Percentiles rank a stretch among this genome's conserved stretches.
phyloP scores from a whole-genome alignment of 257 asterid species.

The Solanum appendiculatum region DNA sequence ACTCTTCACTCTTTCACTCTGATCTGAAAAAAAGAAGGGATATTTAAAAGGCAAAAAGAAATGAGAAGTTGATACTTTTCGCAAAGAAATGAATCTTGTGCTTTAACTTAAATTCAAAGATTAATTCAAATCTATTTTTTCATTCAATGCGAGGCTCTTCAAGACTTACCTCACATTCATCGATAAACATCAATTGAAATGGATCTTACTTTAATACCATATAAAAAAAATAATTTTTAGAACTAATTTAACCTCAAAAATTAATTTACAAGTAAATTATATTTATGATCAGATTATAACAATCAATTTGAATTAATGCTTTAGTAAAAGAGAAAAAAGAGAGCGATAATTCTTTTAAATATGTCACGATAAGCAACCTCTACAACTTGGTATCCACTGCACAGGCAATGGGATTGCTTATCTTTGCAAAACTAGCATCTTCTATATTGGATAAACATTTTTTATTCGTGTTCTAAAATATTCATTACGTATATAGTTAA shows the following conservation, averaged over 20 bases:
- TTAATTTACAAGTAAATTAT: too few relatives aligned
- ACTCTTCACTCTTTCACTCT: not conserved
- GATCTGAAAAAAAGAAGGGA: not conserved
- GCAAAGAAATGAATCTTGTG: not conserved
- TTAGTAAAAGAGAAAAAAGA: not conserved
- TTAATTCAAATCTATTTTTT: too few relatives aligned
- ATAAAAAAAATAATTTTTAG: not conserved
- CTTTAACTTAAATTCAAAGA: too few relatives aligned
- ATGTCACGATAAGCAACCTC: not conserved
- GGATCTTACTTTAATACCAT: fast-evolving
- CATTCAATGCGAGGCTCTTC: not conserved
- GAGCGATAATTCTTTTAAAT: not conserved
- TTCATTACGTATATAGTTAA: too few relatives aligned
- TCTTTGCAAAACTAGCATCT: not conserved
- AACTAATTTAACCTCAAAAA: not conserved
- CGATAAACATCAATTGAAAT: not conserved
- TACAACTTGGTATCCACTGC: not conserved
- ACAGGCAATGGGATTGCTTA: not conserved
- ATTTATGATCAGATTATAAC: too few relatives aligned
- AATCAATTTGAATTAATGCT: not conserved
- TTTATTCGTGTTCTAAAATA: too few relatives aligned
- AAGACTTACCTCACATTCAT: not conserved
- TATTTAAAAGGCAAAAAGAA: not conserved
- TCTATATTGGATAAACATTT: not conserved
- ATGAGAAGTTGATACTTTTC: not conserved